Evolutionary conservation across 2,329 filamentous ascomycete species (phyloP), one percentile per base, ranked within the genome.

Genomic region (Aspergillus luchuensis): DNA sequence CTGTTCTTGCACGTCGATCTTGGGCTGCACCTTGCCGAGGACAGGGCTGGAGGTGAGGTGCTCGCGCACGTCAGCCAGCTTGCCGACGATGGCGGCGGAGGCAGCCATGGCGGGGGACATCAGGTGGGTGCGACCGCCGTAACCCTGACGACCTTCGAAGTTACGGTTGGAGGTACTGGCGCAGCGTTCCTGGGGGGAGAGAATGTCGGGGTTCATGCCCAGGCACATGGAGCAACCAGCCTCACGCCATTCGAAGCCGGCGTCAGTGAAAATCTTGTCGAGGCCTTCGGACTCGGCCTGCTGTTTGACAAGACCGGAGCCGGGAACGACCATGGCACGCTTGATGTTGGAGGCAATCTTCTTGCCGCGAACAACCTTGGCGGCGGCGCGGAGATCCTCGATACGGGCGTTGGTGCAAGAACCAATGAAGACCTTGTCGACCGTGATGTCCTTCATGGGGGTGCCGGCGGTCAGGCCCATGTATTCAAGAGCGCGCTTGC

Each of bases 171-270:
- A 96, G 53, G 95, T 98, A 74, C 90, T 94, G 45, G 95, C 95
- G 75, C 95, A 98, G 72, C 95, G 89, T 80, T 99, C 95, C 76
- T 90, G 86, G 57, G 95, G 93, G 2, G 92, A 88, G 50, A 98
- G 85, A 65, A 99, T 98, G 76, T 99, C 95, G 0, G 95, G 94
- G 82, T 99, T 99, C 94, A 99, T 99, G 75, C 95, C 95, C 58
- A 99, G 85, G 76, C 95, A 98, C 95, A 99, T 99, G 64, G 91
- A 96, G 85, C 95, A 99, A 53, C 95, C 95, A 67, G 95, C 95
- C 81, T 99, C 95, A 74, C 95, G 88, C 94, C 94, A 98, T 77
- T 98, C 94, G 68, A 98, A 98, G 7, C 95, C 95, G 52, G 95
- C 93, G 63, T 96, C 91, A 8, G 81, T 73, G 78, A 99, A 98